Evolutionary conservation across 371 early-diverging fungal genomes (phyloP), one percentile per base, ranked within the genome.

Genomic region (Rhizopus sp.): DNA sequence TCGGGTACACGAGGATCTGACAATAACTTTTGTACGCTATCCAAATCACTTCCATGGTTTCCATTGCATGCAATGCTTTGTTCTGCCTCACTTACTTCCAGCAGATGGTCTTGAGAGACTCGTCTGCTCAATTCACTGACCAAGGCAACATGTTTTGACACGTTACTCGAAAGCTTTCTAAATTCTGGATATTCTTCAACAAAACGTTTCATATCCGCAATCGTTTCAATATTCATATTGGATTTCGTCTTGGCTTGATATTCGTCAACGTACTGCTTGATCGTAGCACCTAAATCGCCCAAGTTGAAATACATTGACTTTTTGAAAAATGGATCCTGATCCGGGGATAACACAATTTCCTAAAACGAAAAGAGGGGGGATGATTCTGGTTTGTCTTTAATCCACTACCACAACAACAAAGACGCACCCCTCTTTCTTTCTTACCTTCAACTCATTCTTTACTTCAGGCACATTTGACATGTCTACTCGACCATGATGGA

Each of bases 131-230:
- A 78, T 69, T 97, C 97, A 30, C 94, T 89, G 7, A 97, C 95
- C 7, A 98, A 72, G 0, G 95, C 90, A 5, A 98, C 99, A 69
- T 98, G 99, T 69, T 97, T 98, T 29, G 92, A 88, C 4, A 98
- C 99, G 62, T 98, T 97, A 9, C 95, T 95, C 6, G 90, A 88
- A 10, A 97, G 72, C 68, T 94, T 95, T 60, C 93, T 81, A 63
- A 96, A 97, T 63, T 98, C 97, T 1, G 98, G 98, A 61, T 97
- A 97, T 55, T 93, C 94, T 65, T 98, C 97, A 4, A 97, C 93
- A 84, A 98, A 97, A 49, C 92, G 85, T 68, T 98, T 98, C 98
- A 98, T 98, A 62, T 97, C 97, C 1, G 89, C 77, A 58, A 98
- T 95, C 3, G 92, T 90, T 55, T 97, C 96, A 60, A 97, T 92